Conservation (phyloP, 495 filamentous ascomycete genomes). For the Podospora conica region DNA sequence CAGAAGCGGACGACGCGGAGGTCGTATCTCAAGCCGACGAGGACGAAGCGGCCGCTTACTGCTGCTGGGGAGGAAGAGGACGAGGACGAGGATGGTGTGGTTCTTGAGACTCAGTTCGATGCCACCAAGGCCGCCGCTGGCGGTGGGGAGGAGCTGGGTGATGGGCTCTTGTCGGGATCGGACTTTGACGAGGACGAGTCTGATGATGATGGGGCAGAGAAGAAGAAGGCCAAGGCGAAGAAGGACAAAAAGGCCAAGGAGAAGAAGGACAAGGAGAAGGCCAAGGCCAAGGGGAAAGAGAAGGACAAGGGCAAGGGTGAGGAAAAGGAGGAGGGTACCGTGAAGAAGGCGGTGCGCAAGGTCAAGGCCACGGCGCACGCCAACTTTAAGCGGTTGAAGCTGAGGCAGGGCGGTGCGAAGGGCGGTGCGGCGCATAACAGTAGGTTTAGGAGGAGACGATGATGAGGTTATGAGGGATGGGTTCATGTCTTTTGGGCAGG, state of each 20-base stretch:
- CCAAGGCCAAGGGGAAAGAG: slow-evolving; percentile 33
- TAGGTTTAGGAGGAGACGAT: slow-evolving; percentile 44
- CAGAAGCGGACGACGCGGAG: slow-evolving; percentile 78
- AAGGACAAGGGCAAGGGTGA: slow-evolving; percentile 28
- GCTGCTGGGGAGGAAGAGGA: slow-evolving; percentile 14
- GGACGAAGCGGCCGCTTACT: slow-evolving; percentile 37
- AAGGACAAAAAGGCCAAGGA: slow-evolving; percentile 28
- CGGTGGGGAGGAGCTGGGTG: slow-evolving; percentile 14
- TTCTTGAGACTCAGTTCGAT: slow-evolving; percentile 42
- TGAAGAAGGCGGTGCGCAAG: slow-evolving; percentile 58
- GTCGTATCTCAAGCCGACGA: slow-evolving; percentile 61
- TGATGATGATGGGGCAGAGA: slow-evolving; percentile 18
- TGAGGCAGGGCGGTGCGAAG: slow-evolving; percentile 55
- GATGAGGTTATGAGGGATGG: slow-evolving; percentile 8
- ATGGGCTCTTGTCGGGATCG: slow-evolving; percentile 17
- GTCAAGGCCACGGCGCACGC: slow-evolving; percentile 68
- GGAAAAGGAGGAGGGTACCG: slow-evolving; percentile 43
- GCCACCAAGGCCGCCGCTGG: slow-evolving; percentile 16
- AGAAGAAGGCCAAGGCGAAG: slow-evolving; percentile 31
- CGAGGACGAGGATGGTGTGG: slow-evolving; percentile 21
- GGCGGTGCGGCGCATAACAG: slow-evolving; percentile 44
- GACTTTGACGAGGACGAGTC: slow-evolving; percentile 19
- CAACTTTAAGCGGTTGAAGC: slow-evolving; percentile 79
- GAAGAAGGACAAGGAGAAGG: slow-evolving; percentile 15
- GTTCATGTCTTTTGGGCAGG: slow-evolving; percentile 1